Percentiles rank a stretch among this genome's conserved stretches.
phyloP scores from a whole-genome alignment of 805 yeast genomes.

The Monosporozyma aerobia region DNA sequence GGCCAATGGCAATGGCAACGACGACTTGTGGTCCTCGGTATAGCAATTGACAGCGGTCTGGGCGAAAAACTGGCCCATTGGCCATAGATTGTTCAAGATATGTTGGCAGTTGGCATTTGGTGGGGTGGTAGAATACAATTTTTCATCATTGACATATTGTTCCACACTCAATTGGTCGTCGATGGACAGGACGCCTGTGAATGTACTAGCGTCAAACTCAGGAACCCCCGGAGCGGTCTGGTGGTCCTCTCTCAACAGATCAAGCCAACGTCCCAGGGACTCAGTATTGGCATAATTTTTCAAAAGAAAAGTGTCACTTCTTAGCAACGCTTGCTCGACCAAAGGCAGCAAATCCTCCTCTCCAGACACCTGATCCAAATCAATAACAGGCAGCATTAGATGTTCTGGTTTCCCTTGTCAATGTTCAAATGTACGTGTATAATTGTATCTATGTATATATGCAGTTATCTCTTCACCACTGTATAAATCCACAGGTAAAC shows the following conservation, averaged over 20 bases:
- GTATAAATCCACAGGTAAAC: background rate
- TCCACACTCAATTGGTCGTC: conserved; percentile 14
- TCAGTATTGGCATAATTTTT: conserved; percentile 24
- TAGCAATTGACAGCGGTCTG: background rate
- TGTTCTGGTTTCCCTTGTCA: no score
- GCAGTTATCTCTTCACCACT: background rate
- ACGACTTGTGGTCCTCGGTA: background rate
- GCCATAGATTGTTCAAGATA: background rate
- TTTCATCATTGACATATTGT: conserved; percentile 18
- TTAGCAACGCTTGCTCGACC: conserved; percentile 14
- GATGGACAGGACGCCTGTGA: conserved; percentile 18
- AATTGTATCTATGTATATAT: no score
- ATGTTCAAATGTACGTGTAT: no score
- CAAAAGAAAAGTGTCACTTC: conserved; percentile 22
- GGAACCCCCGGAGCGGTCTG: conserved; percentile 8
- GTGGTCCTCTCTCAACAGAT: background rate
- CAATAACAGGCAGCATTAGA: conserved; percentile 16
- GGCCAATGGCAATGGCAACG: background rate
- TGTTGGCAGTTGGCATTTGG: background rate
- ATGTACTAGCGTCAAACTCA: conserved; percentile 21
- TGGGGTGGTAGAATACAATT: background rate
- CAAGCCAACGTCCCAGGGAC: background rate
- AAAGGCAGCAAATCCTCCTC: conserved; percentile 20
- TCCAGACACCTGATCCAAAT: conserved; percentile 17
- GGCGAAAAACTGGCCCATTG: background rate